Base-by-base conservation (phyloP, 768 basidiomycete species). In the Boletus vermiculosoides region DNA sequence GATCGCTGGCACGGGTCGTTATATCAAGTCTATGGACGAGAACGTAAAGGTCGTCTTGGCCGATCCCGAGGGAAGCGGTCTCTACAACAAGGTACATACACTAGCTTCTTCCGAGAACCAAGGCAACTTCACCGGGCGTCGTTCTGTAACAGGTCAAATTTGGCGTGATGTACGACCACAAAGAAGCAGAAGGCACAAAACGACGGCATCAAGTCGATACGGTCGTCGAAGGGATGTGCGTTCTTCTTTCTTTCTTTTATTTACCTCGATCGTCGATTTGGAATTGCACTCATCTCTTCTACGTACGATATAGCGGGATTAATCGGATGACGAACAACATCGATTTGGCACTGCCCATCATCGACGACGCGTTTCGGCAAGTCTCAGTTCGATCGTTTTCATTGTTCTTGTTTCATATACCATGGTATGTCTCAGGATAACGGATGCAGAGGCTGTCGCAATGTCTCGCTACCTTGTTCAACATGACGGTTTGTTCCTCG, bases 121-220 rank as follows among this genome's bases (percentile, higher is more conserved):
- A 33, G 25, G 18, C 15, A 5, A 40, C 13, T 33, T 49, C 55
- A 44, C 28, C 4, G n/a, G 28, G 16, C 9, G 4, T 22, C 40
- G n/a, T 37, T 20, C 13, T 4, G 5, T 53, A 5, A 39, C 48
- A 90, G 88, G 83, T 97, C 52, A 92, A 91, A 74, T 82, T 87
- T 61, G 94, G 93, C 5, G 97, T 98, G 8, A 92, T 99, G 94
- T 99, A 87, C 66, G 91, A 96, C 67, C 78, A 73, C n/a, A 91
- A 82, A 60, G 96, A 99, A 76, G 86, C 85, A 40, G 96, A 99
- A 74, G 96, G 97, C 6, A 96, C 87, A 10, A 94, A 92, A 66
- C 74, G 97, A 64, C 78, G 96, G 56, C 92, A 96, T 68, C 94
- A 96, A 71, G 93, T 98, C 15, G 96, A 98, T 66, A 96, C 94